Base-by-base conservation (phyloP, 768 basidiomycete genomes). In the Termitomyces sp. region DNA sequence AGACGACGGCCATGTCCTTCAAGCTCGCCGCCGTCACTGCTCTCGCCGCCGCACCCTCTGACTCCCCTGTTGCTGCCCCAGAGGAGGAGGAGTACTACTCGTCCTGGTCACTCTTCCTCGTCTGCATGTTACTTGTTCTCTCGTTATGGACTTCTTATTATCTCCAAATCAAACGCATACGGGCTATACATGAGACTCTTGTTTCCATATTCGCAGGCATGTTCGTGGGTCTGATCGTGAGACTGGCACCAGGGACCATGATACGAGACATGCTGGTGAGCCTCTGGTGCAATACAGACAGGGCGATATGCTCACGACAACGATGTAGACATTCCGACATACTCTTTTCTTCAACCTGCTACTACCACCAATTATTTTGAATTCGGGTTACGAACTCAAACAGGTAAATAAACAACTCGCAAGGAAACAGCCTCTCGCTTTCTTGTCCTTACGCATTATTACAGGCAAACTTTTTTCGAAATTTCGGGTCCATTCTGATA, bases 141-240 rank as follows among this genome's bases (percentile, higher is more conserved):
- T 97, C 96, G 8, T 83, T 99, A 57, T 92, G 88, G 83, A 97
- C 94, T 22, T 94, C 92, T 28, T 99, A 99, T 76, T 98, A 98
- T 68, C 85, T 99, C 4, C 95, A 98, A 79, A 92, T 98, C 67
- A 94, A 95, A 70, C 82, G 90, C 51, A 99, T 99, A 74, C 85
- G 94, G 56, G 90, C 92, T 18, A 83, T 99, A 13, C 94, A 99
- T 66, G 97, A 99, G 74, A 99, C 97, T 0, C 78, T 98, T 32
- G 91, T 99, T 20, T 90, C 95, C 22, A 94, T 98, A 62, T 85
- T 94, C 68, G 94, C 94, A 7, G 94, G 97, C 43, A 98, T 97
- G 93, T 82, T 89, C 32, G 97, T 99, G 44, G 97, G 97, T 1
- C 75, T 97, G 61, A 81, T 97, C 52, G 87, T 98, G 41, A 79